Conservation (phyloP, 2,329 filamentous ascomycete species). For the Aspergillus fructus region DNA sequence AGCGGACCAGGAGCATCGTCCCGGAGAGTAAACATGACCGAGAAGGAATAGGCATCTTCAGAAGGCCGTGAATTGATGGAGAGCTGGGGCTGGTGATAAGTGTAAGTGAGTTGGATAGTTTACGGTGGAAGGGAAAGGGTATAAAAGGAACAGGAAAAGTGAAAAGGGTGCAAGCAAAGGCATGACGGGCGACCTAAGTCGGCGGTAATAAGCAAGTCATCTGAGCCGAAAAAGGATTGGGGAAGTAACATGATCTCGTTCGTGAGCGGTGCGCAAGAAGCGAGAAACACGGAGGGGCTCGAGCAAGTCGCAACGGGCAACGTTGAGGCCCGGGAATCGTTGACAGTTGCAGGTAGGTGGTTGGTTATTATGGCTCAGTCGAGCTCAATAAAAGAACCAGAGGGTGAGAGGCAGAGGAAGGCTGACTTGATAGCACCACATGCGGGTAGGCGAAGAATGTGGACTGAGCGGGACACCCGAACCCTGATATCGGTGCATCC, state of each 20-base stretch:
- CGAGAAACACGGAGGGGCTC: conserved; percentile 7
- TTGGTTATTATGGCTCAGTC: background rate
- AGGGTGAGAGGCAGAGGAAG: background rate
- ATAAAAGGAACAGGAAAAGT: background rate
- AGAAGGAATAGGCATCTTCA: background rate
- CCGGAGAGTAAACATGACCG: background rate
- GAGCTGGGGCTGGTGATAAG: background rate
- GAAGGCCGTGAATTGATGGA: background rate
- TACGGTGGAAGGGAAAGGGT: background rate
- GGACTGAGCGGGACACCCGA: background rate
- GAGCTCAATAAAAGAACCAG: background rate
- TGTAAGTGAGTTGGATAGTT: background rate
- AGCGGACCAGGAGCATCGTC: background rate
- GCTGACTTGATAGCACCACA: background rate
- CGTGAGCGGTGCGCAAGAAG: conserved; percentile 5
- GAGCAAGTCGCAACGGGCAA: background rate
- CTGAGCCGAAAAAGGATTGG: conserved; percentile 5
- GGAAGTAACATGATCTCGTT: conserved; percentile 1
- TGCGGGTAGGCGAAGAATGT: background rate
- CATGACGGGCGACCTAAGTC: conserved; percentile 3
- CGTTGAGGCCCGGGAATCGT: background rate
- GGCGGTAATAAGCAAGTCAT: conserved; percentile 11
- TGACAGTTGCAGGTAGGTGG: background rate
- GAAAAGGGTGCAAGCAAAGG: background rate
- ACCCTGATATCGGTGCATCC: background rate